Percentiles rank a stretch among this genome's conserved stretches.
Conservation (phyloP, 495 filamentous ascomycete genomes). For the Parathielavia appendiculata region DNA sequence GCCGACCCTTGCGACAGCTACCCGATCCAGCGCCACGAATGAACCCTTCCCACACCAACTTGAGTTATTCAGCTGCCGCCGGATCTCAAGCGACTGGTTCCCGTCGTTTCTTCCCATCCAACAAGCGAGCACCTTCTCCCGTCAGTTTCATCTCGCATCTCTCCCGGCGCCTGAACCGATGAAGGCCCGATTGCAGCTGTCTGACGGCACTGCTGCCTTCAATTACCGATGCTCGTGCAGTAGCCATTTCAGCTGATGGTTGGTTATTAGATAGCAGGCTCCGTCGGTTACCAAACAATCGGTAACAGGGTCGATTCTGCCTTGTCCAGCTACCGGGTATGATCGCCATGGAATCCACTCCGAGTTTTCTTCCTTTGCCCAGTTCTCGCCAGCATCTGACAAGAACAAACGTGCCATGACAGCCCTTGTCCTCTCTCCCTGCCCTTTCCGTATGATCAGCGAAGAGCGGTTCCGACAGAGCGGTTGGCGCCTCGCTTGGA, state of each 20-base stretch:
- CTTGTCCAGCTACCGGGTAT: background rate
- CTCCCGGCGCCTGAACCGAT: background rate
- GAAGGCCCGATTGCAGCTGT: background rate
- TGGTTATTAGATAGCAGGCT: background rate
- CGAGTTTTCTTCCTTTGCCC: too few relatives aligned
- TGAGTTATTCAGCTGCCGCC: too few relatives aligned
- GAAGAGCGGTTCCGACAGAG: background rate
- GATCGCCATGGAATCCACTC: background rate
- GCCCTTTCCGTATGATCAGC: background rate
- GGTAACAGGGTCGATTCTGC: background rate
- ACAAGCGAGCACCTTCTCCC: too few relatives aligned
- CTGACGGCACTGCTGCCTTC: background rate
- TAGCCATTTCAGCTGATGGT: background rate
- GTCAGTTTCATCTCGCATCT: background rate
- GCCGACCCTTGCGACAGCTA: too few relatives aligned
- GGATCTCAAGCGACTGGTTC: too few relatives aligned
- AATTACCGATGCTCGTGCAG: background rate
- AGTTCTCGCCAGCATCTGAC: background rate
- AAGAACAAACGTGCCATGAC: background rate
- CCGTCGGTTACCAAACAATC: background rate
- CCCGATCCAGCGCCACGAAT: too few relatives aligned
- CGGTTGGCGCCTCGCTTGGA: background rate
- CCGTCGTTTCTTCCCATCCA: too few relatives aligned
- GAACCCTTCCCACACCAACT: too few relatives aligned
- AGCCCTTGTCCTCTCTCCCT: too few relatives aligned